These are phyloP conservation scores for Carex parvula DNA, from an alignment of 176 grass and related monocot species.

Conservation along the genomic window DNA sequence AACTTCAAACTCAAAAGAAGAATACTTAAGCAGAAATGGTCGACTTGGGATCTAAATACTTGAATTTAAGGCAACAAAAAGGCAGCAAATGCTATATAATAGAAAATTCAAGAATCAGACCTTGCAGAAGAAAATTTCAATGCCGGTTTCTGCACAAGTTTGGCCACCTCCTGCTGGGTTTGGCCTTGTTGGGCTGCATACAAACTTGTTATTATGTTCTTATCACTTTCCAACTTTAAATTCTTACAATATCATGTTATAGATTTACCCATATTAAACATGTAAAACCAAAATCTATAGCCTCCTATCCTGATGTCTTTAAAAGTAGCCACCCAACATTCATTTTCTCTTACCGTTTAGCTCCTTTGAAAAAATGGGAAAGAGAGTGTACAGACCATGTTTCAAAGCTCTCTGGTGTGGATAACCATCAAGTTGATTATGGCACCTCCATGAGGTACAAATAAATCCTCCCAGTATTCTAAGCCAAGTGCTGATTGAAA, in stretches of 20 bases:
- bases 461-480: neutral
- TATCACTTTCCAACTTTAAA: neutral
- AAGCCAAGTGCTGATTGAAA: neutral
- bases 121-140: constrained; percentile 91
- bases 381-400: neutral
- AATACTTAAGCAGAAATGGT: neutral
- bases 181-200: constrained; percentile 77
- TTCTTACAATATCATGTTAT: neutral
- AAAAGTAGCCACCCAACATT: neutral
- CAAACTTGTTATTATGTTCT: neutral
- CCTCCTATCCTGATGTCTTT: neutral
- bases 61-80: neutral
- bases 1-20: neutral
- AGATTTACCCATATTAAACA: constrained; percentile 8
- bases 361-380: neutral
- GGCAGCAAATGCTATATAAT: neutral
- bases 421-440: neutral
- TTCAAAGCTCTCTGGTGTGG: neutral
- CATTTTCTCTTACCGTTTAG: neutral
- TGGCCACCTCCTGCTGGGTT: constrained; percentile 82
- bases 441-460: neutral
- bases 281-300: neutral
- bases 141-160: constrained; percentile 91
- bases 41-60: neutral
- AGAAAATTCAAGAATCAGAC: constrained; percentile 27